Evolutionary conservation across 2,329 filamentous ascomycete species (phyloP), one percentile per base, ranked within the genome.

Genomic region (Microcera coccophila): DNA sequence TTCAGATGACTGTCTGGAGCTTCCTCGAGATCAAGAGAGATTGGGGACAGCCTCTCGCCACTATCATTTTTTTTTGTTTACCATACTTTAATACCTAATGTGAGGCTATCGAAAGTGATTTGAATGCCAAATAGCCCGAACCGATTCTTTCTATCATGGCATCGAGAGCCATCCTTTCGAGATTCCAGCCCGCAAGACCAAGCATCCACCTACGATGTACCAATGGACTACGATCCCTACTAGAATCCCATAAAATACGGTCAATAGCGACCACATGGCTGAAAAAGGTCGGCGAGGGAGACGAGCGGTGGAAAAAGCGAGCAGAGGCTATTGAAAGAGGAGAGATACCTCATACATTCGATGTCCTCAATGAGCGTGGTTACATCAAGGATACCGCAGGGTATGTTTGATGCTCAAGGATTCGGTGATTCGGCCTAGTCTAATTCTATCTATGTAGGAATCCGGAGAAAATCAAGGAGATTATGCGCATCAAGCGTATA

Each of bases 351-450:
- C 69, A 79, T 49, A 73, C 84, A 40, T 80, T 85, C 67, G 76
- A 79, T 39, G 55, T 84, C 15, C 71, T 93, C 11, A 78, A 87
- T 53, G 81, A 86, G 63, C 74, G 87, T 56, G 87, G 86, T 33
- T 82, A 79, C 50, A 71, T 91, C 48, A 87, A 90, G 57, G 80
- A 87, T 50, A 72, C 85, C 24, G 84, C 86, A 52, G 87, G 85
- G 84, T 88, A 71, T 52, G 76, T 48, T 36, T 26, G 24, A 33
- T 40, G 16, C 14, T 46, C 41, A 39, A n/a, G 32, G 9, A 20
- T 34, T 9, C 16, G 28, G 16, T 14, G n/a, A 15, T 41, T 33
- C 28, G 36, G 29, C 28, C 29, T 24, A 18, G 8, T 5, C 33
- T 47, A 20, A 48, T n/a, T n/a, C n/a, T 42, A 21, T 40, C 12